phyloP scores from a whole-genome alignment of 306 rosid species.

The Clitoria ternatea region DNA sequence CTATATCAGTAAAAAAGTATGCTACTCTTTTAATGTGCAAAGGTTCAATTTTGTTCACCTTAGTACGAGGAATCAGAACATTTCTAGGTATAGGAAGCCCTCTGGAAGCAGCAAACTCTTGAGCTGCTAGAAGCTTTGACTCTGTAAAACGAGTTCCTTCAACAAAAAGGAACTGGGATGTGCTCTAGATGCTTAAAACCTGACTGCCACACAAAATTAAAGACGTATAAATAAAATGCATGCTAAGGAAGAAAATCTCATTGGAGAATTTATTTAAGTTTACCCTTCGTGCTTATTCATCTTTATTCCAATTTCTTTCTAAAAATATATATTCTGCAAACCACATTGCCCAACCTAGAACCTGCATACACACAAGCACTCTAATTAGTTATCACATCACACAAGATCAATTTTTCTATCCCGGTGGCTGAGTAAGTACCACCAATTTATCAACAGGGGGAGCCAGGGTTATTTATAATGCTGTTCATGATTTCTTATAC shows the following conservation, averaged over 20 bases:
- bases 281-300: slow-evolving; percentile 64
- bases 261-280: not conserved
- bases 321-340: slow-evolving; percentile 76
- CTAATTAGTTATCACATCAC: not conserved
- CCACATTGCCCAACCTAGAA: slow-evolving; percentile 99
- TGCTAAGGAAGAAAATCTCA: not conserved
- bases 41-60: slow-evolving; percentile 43
- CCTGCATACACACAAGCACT: slow-evolving; percentile 43
- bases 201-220: slow-evolving; percentile 50
- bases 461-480: not conserved
- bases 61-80: slow-evolving; percentile 86
- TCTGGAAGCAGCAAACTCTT: slow-evolving; percentile 72
- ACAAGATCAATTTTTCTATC: not conserved
- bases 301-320: slow-evolving; percentile 77
- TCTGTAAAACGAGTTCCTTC: slow-evolving; percentile 92
- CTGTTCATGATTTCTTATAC: not conserved
- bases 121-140: slow-evolving; percentile 68
- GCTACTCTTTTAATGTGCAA: not conserved
- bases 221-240: not conserved
- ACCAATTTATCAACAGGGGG: not conserved
- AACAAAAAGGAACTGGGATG: slow-evolving; percentile 69
- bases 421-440: not conserved
- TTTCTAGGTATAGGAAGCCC: slow-evolving; percentile 76
- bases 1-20: not conserved
- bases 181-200: slow-evolving; percentile 53